Conservation (phyloP, 2,329 filamentous ascomycete genomes). For the Acrodontium crateriforme region DNA sequence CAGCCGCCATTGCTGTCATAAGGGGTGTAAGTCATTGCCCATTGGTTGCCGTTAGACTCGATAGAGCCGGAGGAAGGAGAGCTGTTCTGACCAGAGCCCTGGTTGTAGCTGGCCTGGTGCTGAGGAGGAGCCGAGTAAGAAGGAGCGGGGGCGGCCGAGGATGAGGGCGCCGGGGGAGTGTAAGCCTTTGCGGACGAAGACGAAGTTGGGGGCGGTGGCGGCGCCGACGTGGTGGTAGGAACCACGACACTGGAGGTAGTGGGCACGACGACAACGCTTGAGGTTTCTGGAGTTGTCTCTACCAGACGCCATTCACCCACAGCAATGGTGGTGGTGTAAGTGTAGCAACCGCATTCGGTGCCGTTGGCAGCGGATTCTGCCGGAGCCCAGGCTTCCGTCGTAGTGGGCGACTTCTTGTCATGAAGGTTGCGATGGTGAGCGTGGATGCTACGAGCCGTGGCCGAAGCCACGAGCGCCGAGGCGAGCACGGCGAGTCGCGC, state of each 20-base stretch:
- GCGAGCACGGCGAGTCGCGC: conserved; percentile 3
- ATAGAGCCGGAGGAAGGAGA: conserved; percentile 6
- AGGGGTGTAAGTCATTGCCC: conserved; percentile 37
- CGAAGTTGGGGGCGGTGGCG: conserved; percentile 3
- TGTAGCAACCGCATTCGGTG: conserved; percentile 51
- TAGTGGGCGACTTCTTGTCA: conserved; percentile 3
- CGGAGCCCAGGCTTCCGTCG: conserved; percentile 1
- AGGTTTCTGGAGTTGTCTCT: too few species aligned
- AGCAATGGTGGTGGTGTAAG: conserved; percentile 60
- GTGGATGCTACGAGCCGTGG: conserved; percentile 5
- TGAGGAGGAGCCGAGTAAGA: conserved; percentile 14
- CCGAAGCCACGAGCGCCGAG: conserved; percentile 4
- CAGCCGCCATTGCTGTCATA: conserved; percentile 30
- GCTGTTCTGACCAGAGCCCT: conserved; percentile 2
- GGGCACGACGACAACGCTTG: too few species aligned
- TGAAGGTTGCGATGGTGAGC: conserved; percentile 6
- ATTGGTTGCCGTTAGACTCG: conserved; percentile 26
- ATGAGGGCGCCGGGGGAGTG: conserved; percentile 7
- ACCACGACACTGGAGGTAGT: conserved; percentile 41
- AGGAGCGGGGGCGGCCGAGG: conserved; percentile 11
- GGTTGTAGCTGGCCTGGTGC: conserved; percentile 9
- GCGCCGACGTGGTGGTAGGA: conserved; percentile 6
- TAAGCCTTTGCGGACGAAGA: conserved; percentile 5
- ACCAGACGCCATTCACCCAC: too few species aligned
- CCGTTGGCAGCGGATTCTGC: conserved; percentile 4